A percentile compares a stretch with the other conserved stretches of the same genome.
Conservation (phyloP, 116 monocot genomes). For the Papilionanthe hybrid region DNA sequence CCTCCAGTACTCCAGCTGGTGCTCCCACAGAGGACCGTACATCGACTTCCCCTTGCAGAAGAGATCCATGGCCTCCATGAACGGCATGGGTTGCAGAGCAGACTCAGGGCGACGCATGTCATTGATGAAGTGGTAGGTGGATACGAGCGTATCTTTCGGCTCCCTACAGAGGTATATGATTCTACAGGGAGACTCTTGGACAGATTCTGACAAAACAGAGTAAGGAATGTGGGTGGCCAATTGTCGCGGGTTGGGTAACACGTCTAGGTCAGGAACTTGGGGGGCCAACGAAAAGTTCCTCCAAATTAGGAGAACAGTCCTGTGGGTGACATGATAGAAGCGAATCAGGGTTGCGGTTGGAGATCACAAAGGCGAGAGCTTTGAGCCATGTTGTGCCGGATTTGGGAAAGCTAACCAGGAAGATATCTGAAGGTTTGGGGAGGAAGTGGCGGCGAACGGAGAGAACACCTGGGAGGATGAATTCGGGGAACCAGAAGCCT, state of each 20-base stretch:
- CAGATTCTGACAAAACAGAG: constrained; percentile 24
- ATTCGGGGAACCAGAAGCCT: constrained; percentile 24
- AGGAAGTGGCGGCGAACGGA: constrained; percentile 4
- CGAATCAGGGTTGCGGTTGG: constrained; percentile 5
- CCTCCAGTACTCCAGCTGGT: constrained; percentile 19
- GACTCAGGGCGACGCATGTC: neutral
- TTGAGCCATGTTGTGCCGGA: constrained; percentile 41
- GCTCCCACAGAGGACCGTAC: constrained; percentile 18
- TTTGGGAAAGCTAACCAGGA: constrained; percentile 28
- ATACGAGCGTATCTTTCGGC: constrained; percentile 41
- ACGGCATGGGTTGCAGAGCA: neutral
- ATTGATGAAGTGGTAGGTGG: constrained; percentile 18
- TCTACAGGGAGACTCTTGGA: constrained; percentile 9
- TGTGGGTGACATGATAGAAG: constrained; percentile 12
- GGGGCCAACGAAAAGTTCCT: neutral
- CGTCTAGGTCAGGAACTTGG: constrained; percentile 1
- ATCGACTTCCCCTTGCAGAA: constrained; percentile 14
- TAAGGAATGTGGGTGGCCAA: constrained; percentile 27
- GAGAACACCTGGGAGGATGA: constrained; percentile 13
- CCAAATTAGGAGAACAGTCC: constrained; percentile 12
- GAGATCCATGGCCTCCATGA: constrained; percentile 21
- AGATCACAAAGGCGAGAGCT: constrained; percentile 25
- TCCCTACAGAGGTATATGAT: constrained; percentile 38
- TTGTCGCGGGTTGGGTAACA: constrained; percentile 17
- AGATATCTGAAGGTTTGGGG: constrained; percentile 10